Conservation (phyloP, 176 grass and related monocot genomes). For the Oryza meridionalis region DNA sequence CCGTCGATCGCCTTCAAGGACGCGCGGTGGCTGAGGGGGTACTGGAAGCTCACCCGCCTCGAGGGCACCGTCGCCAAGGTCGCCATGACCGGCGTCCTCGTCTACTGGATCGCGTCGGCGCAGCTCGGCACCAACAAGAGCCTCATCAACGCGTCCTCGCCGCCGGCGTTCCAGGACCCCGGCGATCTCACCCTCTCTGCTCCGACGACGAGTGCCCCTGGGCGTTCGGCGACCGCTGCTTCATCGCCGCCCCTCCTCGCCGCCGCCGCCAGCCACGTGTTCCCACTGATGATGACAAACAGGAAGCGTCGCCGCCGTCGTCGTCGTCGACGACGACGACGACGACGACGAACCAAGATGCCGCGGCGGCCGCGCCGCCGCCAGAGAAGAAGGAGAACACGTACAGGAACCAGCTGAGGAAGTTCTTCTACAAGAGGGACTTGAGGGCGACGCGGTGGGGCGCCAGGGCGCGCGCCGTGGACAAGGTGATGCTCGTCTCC, state of each 20-base stretch:
- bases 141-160: neutral
- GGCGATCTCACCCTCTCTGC: neutral
- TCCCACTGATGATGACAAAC: too few species aligned
- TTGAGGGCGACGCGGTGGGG: too few species aligned
- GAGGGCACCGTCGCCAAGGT: conserved; percentile 7
- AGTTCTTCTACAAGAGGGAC: too few species aligned
- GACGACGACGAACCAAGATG: too few species aligned
- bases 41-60: neutral
- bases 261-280: too few species aligned
- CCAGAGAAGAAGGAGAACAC: too few species aligned
- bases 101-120: neutral
- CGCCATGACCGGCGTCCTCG: conserved; percentile 3
- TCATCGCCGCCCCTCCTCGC: neutral
- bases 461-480: too few species aligned
- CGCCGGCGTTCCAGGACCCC: neutral
- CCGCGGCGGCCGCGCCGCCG: too few species aligned
- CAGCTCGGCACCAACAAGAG: neutral
- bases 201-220: neutral
- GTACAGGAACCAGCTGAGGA: too few species aligned
- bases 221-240: neutral
- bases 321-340: too few species aligned
- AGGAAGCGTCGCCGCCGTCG: too few species aligned
- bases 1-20: neutral
- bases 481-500: too few species aligned
- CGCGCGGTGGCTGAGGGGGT: conserved; percentile 14